Conservation (phyloP, 208 protist genomes). For the Angomonas ambiguus region DNA sequence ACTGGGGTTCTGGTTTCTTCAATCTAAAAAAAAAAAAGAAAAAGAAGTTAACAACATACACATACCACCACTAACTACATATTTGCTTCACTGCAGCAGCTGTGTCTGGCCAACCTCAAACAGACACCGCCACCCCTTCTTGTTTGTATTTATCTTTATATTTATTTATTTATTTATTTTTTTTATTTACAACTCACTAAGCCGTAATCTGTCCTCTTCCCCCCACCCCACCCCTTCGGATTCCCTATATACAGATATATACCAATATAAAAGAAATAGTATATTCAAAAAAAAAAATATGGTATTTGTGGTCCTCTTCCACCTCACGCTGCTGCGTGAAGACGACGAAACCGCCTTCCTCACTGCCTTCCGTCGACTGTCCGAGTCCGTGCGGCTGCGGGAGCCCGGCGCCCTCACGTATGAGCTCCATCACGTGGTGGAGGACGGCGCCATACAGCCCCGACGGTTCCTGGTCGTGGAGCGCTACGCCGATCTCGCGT, state of each 20-base stretch:
- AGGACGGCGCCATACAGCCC: conserved; percentile 26
- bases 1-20: too few relatives aligned
- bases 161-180: too few relatives aligned
- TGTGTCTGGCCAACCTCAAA: too few relatives aligned
- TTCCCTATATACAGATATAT: too few relatives aligned
- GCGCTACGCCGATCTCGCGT: conserved; percentile 39
- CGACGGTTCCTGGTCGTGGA: conserved; percentile 43
- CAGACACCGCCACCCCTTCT: too few relatives aligned
- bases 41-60: too few relatives aligned
- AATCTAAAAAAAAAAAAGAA: conserved; percentile 1
- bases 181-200: too few relatives aligned
- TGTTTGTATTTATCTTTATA: too few relatives aligned
- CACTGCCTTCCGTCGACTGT: conserved; percentile 32
- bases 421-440: conserved; percentile 51
- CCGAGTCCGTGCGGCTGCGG: conserved; percentile 28
- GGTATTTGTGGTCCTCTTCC: conserved; percentile 49
- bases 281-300: conserved; percentile 16
- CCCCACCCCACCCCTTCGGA: too few relatives aligned
- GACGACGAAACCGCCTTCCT: conserved; percentile 38
- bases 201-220: too few relatives aligned
- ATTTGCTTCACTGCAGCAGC: too few relatives aligned
- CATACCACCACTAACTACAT: too few relatives aligned
- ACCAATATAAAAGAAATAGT: neutral
- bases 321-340: conserved; percentile 33
- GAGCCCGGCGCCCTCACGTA: conserved; percentile 69